Evolutionary conservation across 345 rosid species (phyloP).

Genomic region (Ricinus communis): DNA sequence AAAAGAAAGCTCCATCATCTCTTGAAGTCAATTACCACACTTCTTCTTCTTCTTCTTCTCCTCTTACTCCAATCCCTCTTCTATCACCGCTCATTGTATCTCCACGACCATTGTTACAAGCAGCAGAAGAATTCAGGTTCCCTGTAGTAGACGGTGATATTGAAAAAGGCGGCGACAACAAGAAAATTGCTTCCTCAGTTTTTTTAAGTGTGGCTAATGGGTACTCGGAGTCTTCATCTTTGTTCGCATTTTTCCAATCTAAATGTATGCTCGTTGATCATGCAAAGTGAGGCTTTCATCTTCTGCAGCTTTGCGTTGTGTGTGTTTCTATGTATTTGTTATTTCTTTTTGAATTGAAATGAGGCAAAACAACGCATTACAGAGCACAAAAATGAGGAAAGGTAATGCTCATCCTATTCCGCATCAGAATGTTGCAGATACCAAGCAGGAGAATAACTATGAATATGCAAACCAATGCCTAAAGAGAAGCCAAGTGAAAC

Average conservation of each 20-base stretch:
- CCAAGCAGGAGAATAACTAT: no score
- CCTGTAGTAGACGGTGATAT: constrained; percentile 3
- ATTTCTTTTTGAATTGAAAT: no score
- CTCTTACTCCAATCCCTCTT: constrained; percentile 45
- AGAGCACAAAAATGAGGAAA: no score
- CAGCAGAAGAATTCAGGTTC: constrained; percentile 29
- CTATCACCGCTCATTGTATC: constrained; percentile 48
- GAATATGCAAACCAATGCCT: no score
- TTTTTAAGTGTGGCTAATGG: constrained; percentile 4
- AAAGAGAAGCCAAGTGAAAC: no score
- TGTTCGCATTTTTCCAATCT: constrained; percentile 41
- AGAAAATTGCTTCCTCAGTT: background rate
- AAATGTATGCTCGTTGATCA: constrained; percentile 49
- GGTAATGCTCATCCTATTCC: no score
- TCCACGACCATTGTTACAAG: constrained; percentile 24
- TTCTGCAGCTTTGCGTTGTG: background rate
- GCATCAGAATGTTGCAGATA: no score
- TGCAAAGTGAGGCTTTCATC: constrained; percentile 9
- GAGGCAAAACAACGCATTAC: no score
- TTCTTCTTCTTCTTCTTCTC: background rate
- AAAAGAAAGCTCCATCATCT: constrained; percentile 49
- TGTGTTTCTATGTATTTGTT: background rate
- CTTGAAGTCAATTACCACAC: constrained; percentile 30
- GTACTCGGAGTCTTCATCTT: constrained; percentile 30
- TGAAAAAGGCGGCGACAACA: background rate